These are phyloP conservation scores for Pseudogymnoascus sp. DNA, from an alignment of 2,329 filamentous ascomycete species.

Conservation along the genomic window DNA sequence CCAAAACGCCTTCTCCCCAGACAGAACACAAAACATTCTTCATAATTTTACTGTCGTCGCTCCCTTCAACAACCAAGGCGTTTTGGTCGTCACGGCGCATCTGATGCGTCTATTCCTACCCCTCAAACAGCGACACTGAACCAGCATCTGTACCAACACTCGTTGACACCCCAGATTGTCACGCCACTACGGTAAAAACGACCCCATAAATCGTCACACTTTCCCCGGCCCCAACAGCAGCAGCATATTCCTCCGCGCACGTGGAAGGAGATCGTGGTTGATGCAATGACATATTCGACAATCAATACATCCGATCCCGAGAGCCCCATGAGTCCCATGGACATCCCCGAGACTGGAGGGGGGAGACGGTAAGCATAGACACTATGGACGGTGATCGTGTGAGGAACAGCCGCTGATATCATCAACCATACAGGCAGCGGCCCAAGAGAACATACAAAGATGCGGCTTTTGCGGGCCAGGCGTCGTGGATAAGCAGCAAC, in stretches of 20 bases:
- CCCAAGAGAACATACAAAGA: slow-evolving; percentile 52
- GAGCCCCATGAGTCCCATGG: background rate
- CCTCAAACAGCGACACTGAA: background rate
- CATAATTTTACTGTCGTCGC: background rate
- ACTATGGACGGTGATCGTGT: background rate
- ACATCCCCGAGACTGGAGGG: background rate
- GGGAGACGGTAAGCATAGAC: background rate
- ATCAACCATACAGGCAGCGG: slow-evolving; percentile 19
- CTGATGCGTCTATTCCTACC: background rate
- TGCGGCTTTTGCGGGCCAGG: slow-evolving; percentile 61
- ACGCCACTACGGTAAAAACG: background rate
- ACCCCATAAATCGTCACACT: slow-evolving; percentile 1
- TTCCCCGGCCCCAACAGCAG: background rate
- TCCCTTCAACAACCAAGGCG: background rate
- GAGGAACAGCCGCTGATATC: slow-evolving; percentile 4
- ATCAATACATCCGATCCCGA: background rate
- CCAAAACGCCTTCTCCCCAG: background rate
- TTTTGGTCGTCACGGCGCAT: background rate
- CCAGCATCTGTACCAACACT: background rate
- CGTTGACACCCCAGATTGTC: background rate
- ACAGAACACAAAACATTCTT: background rate
- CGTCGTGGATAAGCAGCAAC: slow-evolving; percentile 82
- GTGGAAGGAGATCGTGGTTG: background rate
- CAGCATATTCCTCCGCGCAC: background rate
- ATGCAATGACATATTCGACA: background rate